These are phyloP conservation scores for Arthrobotrys iridis DNA, from an alignment of 2,329 filamentous ascomycete genomes.

Conservation along the genomic window DNA sequence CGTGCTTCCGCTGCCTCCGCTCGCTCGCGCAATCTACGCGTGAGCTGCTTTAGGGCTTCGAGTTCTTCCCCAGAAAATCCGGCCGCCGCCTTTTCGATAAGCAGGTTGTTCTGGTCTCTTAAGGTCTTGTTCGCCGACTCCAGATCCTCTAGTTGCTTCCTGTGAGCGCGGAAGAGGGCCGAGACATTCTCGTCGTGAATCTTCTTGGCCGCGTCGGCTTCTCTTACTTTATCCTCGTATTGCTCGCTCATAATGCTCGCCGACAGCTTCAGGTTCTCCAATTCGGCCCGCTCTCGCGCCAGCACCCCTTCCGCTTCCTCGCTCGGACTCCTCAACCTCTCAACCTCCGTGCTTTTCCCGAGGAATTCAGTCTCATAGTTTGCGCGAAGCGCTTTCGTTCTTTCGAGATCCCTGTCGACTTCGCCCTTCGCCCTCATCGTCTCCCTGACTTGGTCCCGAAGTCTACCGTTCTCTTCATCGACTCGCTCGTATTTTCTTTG, in stretches of 20 bases:
- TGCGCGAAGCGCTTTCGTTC: neutral
- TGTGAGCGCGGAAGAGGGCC: too few species aligned
- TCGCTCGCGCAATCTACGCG: neutral
- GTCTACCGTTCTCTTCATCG: neutral
- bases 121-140: too few species aligned
- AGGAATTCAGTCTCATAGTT: too few species aligned
- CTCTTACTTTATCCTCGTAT: neutral
- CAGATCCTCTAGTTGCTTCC: too few species aligned
- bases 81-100: neutral
- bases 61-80: neutral
- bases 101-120: neutral
- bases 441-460: neutral
- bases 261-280: neutral
- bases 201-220: neutral
- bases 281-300: neutral
- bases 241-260: neutral
- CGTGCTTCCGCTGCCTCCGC: neutral
- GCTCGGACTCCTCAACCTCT: neutral
- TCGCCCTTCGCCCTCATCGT: neutral
- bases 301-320: neutral
- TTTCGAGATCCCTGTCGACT: neutral
- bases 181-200: neutral
- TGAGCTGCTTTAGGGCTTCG: neutral
- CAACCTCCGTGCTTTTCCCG: too few species aligned
- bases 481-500: too few species aligned